Base-by-base conservation (phyloP, 768 basidiomycete genomes). In the Clavaria fumosa region DNA sequence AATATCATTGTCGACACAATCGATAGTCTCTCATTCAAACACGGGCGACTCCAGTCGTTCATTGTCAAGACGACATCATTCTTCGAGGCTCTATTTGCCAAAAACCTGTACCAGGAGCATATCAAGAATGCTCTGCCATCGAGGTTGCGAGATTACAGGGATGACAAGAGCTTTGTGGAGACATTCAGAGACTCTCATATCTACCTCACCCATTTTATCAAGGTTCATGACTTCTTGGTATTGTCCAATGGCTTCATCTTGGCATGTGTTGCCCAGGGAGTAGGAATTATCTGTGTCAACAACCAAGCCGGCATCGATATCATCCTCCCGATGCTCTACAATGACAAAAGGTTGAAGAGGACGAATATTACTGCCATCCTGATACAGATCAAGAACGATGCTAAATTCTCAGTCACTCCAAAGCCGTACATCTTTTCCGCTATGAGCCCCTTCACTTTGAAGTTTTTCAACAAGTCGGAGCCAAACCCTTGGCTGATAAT, bases 141-240 rank as follows among this genome's bases (percentile, higher is more conserved):
- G 20, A 31, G 12, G 20, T 14, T 39, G 21, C 31, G 38, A 7
- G 19, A 39, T 23, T 15, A 31, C 23, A 39, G 38, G 14, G 30
- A 39, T 14, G 21, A 33, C 31, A 32, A 24, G 20, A 39, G 12
- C 35, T 54, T 32, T 15, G 5, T n/a, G 34, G 45, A 9, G 43
- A 41, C 20, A 51, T 57, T 41, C 35, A 21, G 9, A 37, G 27
- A 49, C 14, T 39, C 47, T 17, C 24, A 30, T 12, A 43, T 56
- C 28, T 47, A 56, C 40, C 57, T 57, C 48, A 58, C 47, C 35
- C 54, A 58, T 40, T 53, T 56, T 34, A 44, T 58, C 46, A 54
- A 54, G 36, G 41, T 51, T 20, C 24, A 47, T 21, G 43, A 53
- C 19, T 30, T 14, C 18, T 34, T 21, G 4, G 23, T 48, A 23